Evolutionary conservation across 2,329 filamentous ascomycete genomes (phyloP).

Genomic region (Penicillium sp.): DNA sequence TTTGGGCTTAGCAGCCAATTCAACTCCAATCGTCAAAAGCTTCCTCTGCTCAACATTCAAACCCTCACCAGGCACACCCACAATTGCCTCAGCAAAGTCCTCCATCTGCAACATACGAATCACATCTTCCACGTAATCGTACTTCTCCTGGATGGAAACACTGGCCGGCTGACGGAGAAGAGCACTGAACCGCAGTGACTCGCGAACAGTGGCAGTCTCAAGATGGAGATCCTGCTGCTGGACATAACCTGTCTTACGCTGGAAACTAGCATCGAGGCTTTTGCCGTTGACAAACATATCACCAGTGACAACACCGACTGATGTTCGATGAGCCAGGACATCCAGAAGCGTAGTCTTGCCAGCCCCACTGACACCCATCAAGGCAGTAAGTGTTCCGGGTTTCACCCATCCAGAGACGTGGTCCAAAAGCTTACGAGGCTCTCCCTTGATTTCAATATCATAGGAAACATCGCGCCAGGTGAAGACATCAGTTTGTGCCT

Average conservation of each 20-base stretch:
- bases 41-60: constrained; percentile 62
- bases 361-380: constrained; percentile 87
- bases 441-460: constrained; percentile 72
- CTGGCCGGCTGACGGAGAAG: constrained; percentile 75
- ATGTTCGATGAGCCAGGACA: constrained; percentile 76
- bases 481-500: constrained; percentile 69
- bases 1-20: constrained; percentile 84
- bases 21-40: constrained; percentile 85
- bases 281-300: constrained; percentile 77
- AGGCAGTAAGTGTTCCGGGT: constrained; percentile 80
- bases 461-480: constrained; percentile 80
- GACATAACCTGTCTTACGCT: constrained; percentile 49
- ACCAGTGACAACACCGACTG: constrained; percentile 82
- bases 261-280: constrained; percentile 56
- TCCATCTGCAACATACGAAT: constrained; percentile 86
- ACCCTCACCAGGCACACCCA: constrained; percentile 81
- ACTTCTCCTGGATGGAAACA: constrained; percentile 70
- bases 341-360: constrained; percentile 89
- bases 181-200: constrained; percentile 81
- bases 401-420: constrained; percentile 90
- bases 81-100: constrained; percentile 80
- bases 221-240: constrained; percentile 90
- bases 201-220: constrained; percentile 78
- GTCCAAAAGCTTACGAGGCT: constrained; percentile 72
- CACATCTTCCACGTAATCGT: constrained; percentile 81